These are phyloP conservation scores for Calendula officinalis DNA, from an alignment of 129 eudicot species.

Conservation along the genomic window DNA sequence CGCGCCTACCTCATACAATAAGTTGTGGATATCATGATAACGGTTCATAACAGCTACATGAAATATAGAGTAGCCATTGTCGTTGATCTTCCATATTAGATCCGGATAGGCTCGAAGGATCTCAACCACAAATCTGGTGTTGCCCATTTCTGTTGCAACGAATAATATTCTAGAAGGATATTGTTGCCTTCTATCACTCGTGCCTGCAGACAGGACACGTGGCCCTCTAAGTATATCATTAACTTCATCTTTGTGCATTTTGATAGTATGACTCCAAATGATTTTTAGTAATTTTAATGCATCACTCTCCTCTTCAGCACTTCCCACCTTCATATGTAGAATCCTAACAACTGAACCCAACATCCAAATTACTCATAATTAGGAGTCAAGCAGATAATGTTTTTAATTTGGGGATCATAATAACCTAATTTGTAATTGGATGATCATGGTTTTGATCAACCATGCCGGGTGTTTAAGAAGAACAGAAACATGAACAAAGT, in stretches of 20 bases:
- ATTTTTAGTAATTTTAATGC: background rate
- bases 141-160: constrained; percentile 7
- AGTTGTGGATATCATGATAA: background rate
- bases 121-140: constrained; percentile 4
- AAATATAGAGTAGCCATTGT: background rate
- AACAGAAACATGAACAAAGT: too few relatives aligned
- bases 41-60: background rate
- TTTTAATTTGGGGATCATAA: too few relatives aligned
- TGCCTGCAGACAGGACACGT: too few relatives aligned
- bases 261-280: background rate
- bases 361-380: background rate
- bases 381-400: too few relatives aligned
- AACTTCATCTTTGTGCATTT: background rate
- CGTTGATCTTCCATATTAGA: background rate
- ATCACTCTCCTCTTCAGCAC: background rate
- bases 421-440: too few relatives aligned
- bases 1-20: constrained; percentile 3
- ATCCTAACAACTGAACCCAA: background rate
- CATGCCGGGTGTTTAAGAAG: too few relatives aligned
- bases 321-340: background rate
- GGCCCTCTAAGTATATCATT: constrained; percentile 5
- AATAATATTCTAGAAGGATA: background rate
- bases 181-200: background rate
- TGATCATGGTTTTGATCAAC: too few relatives aligned
- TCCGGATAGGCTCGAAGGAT: constrained; percentile 4